Percentiles rank a stretch among this genome's conserved stretches.
Evolutionary conservation across 1,139 yeast genomes (phyloP).

Genomic region (Yamadazyma atmosphaerica): DNA sequence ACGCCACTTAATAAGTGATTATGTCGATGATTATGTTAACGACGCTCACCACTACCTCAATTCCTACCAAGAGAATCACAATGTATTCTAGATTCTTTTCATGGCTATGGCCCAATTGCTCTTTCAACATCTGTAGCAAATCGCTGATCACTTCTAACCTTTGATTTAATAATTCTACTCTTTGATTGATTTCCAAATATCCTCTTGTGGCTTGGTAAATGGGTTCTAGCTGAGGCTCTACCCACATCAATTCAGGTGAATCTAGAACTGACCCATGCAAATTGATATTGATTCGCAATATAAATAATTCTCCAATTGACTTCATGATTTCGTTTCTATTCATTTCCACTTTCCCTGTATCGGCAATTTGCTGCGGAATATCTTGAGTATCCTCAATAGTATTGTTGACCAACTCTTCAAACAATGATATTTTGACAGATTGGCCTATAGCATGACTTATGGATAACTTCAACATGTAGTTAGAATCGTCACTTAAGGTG

Average conservation of each 20-base stretch:
- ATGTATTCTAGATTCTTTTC: slow-evolving; percentile 90
- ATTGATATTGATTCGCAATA: slow-evolving; percentile 84
- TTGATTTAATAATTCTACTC: slow-evolving; percentile 86
- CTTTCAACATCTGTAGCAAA: slow-evolving; percentile 91
- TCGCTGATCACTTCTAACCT: slow-evolving; percentile 92
- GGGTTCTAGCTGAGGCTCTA: slow-evolving; percentile 96
- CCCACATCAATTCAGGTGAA: slow-evolving; percentile 98
- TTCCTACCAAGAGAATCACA: slow-evolving; percentile 89
- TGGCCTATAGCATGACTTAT: slow-evolving; percentile 92
- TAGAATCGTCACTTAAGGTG: slow-evolving; percentile 84
- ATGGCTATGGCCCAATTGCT: slow-evolving; percentile 90
- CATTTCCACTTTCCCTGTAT: slow-evolving; percentile 93
- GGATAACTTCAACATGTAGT: slow-evolving; percentile 85
- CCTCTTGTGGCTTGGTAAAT: slow-evolving; percentile 96
- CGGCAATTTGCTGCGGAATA: slow-evolving; percentile 93
- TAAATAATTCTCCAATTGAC: slow-evolving; percentile 92
- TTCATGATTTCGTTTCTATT: slow-evolving; percentile 93
- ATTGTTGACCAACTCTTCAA: slow-evolving; percentile 92
- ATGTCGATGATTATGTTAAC: slow-evolving; percentile 58
- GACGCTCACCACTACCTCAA: slow-evolving; percentile 85
- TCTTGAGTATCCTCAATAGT: slow-evolving; percentile 97
- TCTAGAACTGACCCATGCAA: slow-evolving; percentile 94
- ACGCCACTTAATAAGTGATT: slow-evolving; percentile 25
- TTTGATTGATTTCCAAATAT: slow-evolving; percentile 87
- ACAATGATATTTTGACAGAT: slow-evolving; percentile 88